phyloP scores from a whole-genome alignment of 106 monocot species.

The Allium sativum region DNA sequence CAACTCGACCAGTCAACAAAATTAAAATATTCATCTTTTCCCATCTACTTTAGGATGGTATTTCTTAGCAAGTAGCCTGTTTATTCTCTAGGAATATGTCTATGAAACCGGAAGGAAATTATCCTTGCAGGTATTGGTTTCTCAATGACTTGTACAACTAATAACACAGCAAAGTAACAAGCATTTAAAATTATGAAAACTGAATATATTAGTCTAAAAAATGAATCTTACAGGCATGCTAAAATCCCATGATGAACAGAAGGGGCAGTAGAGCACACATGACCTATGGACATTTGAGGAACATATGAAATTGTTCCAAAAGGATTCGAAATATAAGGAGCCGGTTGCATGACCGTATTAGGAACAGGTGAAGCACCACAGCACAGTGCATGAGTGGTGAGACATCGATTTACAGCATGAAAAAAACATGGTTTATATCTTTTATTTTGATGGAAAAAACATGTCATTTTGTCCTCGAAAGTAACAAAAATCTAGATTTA shows the following conservation, averaged over 20 bases:
- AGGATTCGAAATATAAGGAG: constrained; percentile 52
- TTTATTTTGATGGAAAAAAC: too few species aligned
- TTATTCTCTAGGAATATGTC: constrained; percentile 83
- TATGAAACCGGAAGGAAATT: constrained; percentile 54
- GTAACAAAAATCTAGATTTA: too few species aligned
- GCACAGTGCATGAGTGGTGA: too few species aligned
- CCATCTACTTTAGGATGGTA: constrained; percentile 74
- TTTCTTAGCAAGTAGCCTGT: constrained; percentile 55
- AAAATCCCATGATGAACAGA: constrained; percentile 90
- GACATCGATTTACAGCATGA: too few species aligned
- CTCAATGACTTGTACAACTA: constrained; percentile 50
- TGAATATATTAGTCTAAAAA: not conserved
- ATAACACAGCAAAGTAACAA: not conserved
- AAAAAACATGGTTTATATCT: not conserved
- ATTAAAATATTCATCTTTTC: too few species aligned
- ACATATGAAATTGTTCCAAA: constrained; percentile 84
- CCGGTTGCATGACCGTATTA: constrained; percentile 66
- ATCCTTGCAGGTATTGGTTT: constrained; percentile 49
- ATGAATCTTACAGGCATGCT: constrained; percentile 74
- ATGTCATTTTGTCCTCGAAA: too few species aligned
- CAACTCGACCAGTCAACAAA: too few species aligned
- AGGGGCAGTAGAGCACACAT: constrained; percentile 37
- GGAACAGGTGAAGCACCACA: constrained; percentile 32
- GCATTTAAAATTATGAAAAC: not conserved
- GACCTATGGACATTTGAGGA: constrained; percentile 94